Conservation (phyloP, 1,139 yeast species). For the Pichia sp. region DNA sequence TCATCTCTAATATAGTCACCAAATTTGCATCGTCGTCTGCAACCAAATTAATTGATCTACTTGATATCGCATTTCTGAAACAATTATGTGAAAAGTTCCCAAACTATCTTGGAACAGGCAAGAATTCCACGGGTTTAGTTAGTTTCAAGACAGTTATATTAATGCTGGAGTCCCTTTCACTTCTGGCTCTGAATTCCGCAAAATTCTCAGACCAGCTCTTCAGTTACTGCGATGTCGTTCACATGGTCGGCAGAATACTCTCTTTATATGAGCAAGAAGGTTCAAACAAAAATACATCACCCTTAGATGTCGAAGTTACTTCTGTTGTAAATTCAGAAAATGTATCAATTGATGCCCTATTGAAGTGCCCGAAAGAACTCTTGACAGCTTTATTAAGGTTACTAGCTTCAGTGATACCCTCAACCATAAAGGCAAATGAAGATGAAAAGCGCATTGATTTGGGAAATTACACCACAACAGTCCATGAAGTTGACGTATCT, state of each 20-base stretch:
- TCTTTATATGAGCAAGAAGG: slow-evolving; percentile 21
- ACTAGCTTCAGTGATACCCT: slow-evolving; percentile 52
- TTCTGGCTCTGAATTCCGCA: slow-evolving; percentile 34
- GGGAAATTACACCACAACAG: no score
- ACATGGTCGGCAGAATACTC: slow-evolving; percentile 38
- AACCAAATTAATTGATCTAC: slow-evolving; percentile 42
- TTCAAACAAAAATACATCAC: background rate
- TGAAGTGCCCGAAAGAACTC: slow-evolving; percentile 68
- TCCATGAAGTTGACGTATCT: no score
- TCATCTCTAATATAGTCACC: slow-evolving; percentile 55
- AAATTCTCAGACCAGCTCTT: slow-evolving; percentile 36
- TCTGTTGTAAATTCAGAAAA: no score
- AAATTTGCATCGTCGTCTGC: slow-evolving; percentile 43
- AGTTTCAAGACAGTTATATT: slow-evolving; percentile 31
- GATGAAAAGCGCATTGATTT: no score
- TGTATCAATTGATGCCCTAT: slow-evolving; percentile 58
- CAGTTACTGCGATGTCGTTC: slow-evolving; percentile 35
- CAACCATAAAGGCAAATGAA: no score
- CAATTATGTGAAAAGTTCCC: slow-evolving; percentile 26
- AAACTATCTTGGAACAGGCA: slow-evolving; percentile 19
- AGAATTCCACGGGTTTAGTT: slow-evolving; percentile 19
- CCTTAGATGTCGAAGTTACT: no score
- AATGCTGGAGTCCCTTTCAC: slow-evolving; percentile 37
- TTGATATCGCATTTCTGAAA: slow-evolving; percentile 28
- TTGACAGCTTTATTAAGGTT: slow-evolving; percentile 49